Base-by-base conservation (phyloP, 2,329 filamentous ascomycete genomes). In the Microdochium bolleyi region DNA sequence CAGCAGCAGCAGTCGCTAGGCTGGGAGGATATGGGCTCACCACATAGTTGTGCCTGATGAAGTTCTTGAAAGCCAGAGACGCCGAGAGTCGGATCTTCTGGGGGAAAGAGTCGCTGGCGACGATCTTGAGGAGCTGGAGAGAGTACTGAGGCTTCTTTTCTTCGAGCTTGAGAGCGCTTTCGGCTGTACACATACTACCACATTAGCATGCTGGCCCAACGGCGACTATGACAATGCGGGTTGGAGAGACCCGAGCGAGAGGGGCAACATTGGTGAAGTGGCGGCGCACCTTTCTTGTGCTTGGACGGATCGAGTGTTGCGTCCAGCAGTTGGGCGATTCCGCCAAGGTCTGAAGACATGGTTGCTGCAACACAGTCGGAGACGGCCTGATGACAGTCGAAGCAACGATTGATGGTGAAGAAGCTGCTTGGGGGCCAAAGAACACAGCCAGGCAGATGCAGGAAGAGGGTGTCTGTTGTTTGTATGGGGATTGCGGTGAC, bases 31-130 rank as follows among this genome's bases (percentile, higher is more conserved):
- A 50, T 54, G 14, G 48, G 75, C 82, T 61, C 72, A 87, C 84
- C 62, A 90, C 89, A 83, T 95, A 99, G 76, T 91, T 94, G 66
- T 88, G 84, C 70, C 88, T 88, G 65, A 99, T 91, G 70, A 96
- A 95, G 76, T 99, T 99, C 74, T 99, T 99, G 82, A 99, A 99
- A 75, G 89, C 94, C 55, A 99, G 79, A 25, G 94, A 89, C 63
- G 88, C 89, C 7, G 92, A 84, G 44, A 99, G 84, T 57, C 94
- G 85, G 56, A 89, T 94, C 62, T 89, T 92, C 58, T 78, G 73
- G 41, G 89, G 85, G 57, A 87, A 82, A 44, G 80, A 75, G 53
- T 85, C 82, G 60, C 87, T 84, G 58, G 88, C 89, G 63, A 96
- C 90, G 65, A 97, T 95, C 62, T 92, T 91, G 51, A 99, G 87